phyloP scores from a whole-genome alignment of 2,329 filamentous ascomycete species.

The Exophiala mesophila region DNA sequence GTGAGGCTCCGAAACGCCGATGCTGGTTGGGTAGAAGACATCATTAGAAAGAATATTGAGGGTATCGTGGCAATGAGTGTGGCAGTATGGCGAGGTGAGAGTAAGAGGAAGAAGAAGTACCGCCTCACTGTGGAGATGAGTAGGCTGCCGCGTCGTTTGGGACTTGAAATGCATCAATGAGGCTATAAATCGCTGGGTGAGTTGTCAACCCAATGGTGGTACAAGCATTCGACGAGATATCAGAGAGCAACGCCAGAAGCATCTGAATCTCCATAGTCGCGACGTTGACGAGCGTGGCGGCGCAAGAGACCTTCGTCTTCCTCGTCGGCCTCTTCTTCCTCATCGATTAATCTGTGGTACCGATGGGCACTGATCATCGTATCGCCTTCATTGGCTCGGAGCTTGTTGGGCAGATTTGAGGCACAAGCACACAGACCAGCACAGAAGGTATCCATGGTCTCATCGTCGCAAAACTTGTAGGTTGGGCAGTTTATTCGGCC shows the following conservation, averaged over 20 bases:
- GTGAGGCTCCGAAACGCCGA: too few species aligned
- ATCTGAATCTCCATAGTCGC: not conserved
- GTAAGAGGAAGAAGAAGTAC: too few species aligned
- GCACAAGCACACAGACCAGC: constrained; percentile 7
- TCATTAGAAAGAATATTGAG: too few species aligned
- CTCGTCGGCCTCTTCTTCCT: not conserved
- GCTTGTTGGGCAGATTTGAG: not conserved
- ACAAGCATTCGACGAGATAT: too few species aligned
- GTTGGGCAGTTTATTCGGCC: constrained; percentile 10
- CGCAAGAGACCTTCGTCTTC: not conserved
- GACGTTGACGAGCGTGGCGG: not conserved
- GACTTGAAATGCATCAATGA: too few species aligned
- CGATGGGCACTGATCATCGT: not conserved
- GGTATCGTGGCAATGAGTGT: too few species aligned
- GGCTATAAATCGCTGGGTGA: too few species aligned
- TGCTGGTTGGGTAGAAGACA: too few species aligned
- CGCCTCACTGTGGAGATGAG: too few species aligned
- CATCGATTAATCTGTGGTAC: not conserved
- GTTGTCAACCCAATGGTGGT: too few species aligned
- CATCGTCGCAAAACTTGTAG: constrained; percentile 14
- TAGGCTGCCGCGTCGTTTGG: too few species aligned
- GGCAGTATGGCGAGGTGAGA: too few species aligned
- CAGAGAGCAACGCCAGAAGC: not conserved
- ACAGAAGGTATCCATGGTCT: constrained; percentile 14
- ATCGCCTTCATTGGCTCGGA: not conserved